phyloP scores from a whole-genome alignment of 768 basidiomycete species.

The Suillus decipiens region DNA sequence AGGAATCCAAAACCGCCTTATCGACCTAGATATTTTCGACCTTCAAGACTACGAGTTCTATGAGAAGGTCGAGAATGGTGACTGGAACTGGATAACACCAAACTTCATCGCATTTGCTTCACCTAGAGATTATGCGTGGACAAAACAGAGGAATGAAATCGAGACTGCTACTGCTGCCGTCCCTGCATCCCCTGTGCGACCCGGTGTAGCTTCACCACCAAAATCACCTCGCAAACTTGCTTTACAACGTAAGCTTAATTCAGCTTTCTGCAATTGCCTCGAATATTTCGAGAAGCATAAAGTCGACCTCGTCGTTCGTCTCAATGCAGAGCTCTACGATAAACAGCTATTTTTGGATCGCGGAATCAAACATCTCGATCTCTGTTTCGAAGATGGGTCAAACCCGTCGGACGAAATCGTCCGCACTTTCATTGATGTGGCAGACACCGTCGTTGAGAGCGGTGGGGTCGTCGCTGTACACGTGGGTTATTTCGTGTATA shows the following conservation, averaged over 20 bases:
- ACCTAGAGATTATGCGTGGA: conserved; percentile 78
- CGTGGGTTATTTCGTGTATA: conserved; percentile 47
- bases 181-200: conserved; percentile 29
- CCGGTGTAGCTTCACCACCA: conserved; percentile 22
- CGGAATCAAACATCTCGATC: conserved; percentile 86
- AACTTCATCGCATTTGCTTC: conserved; percentile 94
- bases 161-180: conserved; percentile 38
- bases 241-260: conserved; percentile 74
- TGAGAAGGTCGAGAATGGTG: conserved; percentile 94
- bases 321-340: conserved; percentile 94
- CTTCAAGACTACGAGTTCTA: conserved; percentile 92
- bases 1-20: conserved; percentile 87
- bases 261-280: conserved; percentile 86
- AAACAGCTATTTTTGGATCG: conserved; percentile 75
- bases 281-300: conserved; percentile 89
- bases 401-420: conserved; percentile 97
- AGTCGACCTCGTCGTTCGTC: conserved; percentile 88
- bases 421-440: conserved; percentile 84
- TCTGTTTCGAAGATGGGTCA: conserved; percentile 98
- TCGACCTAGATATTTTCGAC: conserved; percentile 93
- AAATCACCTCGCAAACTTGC: conserved; percentile 45
- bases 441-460: conserved; percentile 72
- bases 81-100: conserved; percentile 95
- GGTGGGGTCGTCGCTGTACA: conserved; percentile 89
- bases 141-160: conserved; percentile 73